Conservation (phyloP, 441 rosid genomes). For the Cnidoscolus chayamansa region DNA sequence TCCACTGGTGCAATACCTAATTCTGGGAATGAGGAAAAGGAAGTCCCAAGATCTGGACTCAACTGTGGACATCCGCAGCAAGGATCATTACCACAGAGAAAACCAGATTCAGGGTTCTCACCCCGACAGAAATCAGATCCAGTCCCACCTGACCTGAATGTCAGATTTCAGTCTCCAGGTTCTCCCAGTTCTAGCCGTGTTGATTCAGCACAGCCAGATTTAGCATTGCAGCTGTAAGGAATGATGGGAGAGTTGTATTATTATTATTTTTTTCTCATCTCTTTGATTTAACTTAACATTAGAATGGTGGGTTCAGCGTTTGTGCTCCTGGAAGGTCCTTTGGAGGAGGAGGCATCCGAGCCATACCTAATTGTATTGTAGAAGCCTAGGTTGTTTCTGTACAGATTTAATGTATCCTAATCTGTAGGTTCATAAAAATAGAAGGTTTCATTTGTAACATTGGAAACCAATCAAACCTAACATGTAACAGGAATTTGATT, state of each 20-base stretch:
- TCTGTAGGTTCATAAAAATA: conserved; percentile 30
- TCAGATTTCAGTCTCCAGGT: conserved; percentile 38
- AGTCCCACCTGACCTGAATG: conserved; percentile 41
- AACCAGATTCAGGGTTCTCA: conserved; percentile 22
- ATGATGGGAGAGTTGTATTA: neutral
- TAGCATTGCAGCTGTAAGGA: conserved; percentile 57
- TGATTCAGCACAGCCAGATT: conserved; percentile 50
- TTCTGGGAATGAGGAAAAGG: conserved; percentile 9
- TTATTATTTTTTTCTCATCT: conserved; percentile 12
- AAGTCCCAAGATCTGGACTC: conserved; percentile 10
- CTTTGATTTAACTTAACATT: conserved; percentile 26
- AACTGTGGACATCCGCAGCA: conserved; percentile 20
- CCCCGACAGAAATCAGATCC: conserved; percentile 25
- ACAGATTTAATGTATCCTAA: conserved; percentile 38
- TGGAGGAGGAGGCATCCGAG: conserved; percentile 27
- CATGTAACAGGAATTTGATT: conserved; percentile 19
- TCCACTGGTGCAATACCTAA: conserved; percentile 15
- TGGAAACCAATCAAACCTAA: conserved; percentile 22
- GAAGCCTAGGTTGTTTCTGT: conserved; percentile 40
- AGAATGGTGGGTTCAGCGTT: conserved; percentile 24
- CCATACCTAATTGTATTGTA: conserved; percentile 32
- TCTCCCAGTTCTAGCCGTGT: conserved; percentile 37
- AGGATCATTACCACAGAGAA: conserved; percentile 20
- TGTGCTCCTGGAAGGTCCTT: conserved; percentile 19
- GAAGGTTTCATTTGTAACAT: conserved; percentile 26